Conservation (phyloP, 495 filamentous ascomycete genomes). For the Chlorociboria aeruginascens region DNA sequence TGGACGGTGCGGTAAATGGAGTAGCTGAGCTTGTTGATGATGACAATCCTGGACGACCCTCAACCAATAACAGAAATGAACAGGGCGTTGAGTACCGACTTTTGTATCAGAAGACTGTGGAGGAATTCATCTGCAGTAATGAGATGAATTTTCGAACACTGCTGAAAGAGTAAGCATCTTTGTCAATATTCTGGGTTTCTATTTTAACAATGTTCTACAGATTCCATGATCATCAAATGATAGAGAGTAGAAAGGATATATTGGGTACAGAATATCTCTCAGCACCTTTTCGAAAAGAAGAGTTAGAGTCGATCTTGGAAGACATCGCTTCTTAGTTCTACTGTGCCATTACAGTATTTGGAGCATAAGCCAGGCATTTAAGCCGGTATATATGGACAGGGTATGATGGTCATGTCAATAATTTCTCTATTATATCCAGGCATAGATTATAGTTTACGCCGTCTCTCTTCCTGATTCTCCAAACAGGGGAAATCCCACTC, state of each 20-base stretch:
- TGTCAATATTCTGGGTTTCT: neutral
- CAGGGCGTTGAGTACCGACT: slow-evolving; percentile 74
- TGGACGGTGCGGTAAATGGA: slow-evolving; percentile 35
- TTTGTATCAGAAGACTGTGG: slow-evolving; percentile 87
- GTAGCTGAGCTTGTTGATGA: slow-evolving; percentile 35
- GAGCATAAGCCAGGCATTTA: neutral
- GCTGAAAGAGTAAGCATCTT: slow-evolving; percentile 65
- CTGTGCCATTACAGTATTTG: neutral
- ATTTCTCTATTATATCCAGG: too few species aligned
- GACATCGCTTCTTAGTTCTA: slow-evolving; percentile 48
- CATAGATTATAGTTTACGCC: too few species aligned
- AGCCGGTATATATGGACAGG: too few species aligned
- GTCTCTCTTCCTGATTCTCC: too few species aligned
- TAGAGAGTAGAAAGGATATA: slow-evolving; percentile 73
- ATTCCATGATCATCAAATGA: slow-evolving; percentile 96
- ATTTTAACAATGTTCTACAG: slow-evolving; percentile 28
- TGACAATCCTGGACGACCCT: slow-evolving; percentile 7
- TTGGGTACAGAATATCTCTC: slow-evolving; percentile 75
- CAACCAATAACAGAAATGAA: slow-evolving; percentile 21
- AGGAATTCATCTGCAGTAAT: slow-evolving; percentile 92
- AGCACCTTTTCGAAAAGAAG: slow-evolving; percentile 76
- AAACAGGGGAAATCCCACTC: too few species aligned
- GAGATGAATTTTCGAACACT: slow-evolving; percentile 92
- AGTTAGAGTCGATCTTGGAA: slow-evolving; percentile 81
- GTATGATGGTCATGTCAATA: too few species aligned